Base-by-base conservation (phyloP, 176 grass and related monocot genomes). In the Dendrocalamus sinicus region DNA sequence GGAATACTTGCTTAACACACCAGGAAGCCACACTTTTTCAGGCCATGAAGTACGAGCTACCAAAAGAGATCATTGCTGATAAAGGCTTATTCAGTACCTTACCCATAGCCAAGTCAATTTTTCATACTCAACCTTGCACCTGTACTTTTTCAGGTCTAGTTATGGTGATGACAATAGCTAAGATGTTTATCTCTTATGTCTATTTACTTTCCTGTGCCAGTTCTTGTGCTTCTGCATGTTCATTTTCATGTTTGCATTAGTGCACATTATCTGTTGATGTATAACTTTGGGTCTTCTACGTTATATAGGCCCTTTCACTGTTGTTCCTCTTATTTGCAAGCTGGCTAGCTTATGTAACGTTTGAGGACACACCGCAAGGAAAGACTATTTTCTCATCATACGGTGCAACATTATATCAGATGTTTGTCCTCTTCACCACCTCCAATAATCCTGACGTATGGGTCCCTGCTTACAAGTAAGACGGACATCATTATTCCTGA, bases 361-460 rank as follows among this genome's bases (percentile, higher is more conserved):
- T 95, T 89, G 96, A 98, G 78, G 96, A 98, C 75, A 95, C 96
- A 54, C 84, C 55, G 77, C 90, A 98, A 84, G 96, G 96, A 75
- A 92, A 91, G 88, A 91, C 84, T 35, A 54, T 91, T 39, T 98
- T 98, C 71, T 76, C 80, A 46, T 98, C 96, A 60, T 98, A 92
- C 13, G 86, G 93, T 78, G 88, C 63, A 30, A 98, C 96, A 30
- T 63, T 98, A 74, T 98, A 98, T 77, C 96, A 98, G 67, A 98
- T 98, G 96, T 98, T 98, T 89, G 67, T 98, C 69, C 93, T 98
- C 75, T 98, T 98, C 84, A 98, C 96, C 72, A 98, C 96, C 58
- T 95, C 96, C 63, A 98, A 98, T 72, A 98, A 98, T 94, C 96
- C 96, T 72, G 96, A 98, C 17, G 93, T 98, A 67, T 98, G 96